phyloP scores from a whole-genome alignment of 2,329 filamentous ascomycete species.

The Alternaria alternata region DNA sequence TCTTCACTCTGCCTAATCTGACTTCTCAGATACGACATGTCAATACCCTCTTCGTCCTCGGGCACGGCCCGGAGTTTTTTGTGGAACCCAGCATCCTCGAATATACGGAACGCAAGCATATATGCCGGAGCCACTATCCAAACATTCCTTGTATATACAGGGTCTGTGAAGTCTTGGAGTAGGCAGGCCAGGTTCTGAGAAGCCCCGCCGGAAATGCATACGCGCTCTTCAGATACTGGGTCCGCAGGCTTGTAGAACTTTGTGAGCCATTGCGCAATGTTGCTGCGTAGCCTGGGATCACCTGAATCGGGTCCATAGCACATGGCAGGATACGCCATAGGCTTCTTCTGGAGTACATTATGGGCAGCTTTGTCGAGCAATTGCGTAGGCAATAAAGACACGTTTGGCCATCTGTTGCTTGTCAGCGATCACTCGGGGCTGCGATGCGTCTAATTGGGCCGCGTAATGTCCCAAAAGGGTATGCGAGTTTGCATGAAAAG shows the following conservation, averaged over 20 bases:
- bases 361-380: constrained; percentile 69
- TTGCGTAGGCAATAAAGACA: constrained; percentile 69
- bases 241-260: constrained; percentile 63
- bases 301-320: constrained; percentile 83
- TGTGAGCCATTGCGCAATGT: constrained; percentile 75
- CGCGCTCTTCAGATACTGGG: constrained; percentile 63
- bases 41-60: constrained; percentile 80
- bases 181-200: constrained; percentile 82
- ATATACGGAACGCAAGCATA: constrained; percentile 83
- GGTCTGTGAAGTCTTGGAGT: constrained; percentile 82
- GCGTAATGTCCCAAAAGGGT: constrained; percentile 21
- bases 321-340: constrained; percentile 69
- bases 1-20: constrained; percentile 62
- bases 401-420: constrained; percentile 68
- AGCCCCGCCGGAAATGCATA: constrained; percentile 85
- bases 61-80: constrained; percentile 72
- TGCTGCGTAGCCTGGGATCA: constrained; percentile 61
- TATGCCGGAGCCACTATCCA: constrained; percentile 88
- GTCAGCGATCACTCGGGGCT: constrained; percentile 27
- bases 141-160: constrained; percentile 74
- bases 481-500: constrained; percentile 12
- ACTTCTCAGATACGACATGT: constrained; percentile 67
- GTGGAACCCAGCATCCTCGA: constrained; percentile 79
- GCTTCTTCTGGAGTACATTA: constrained; percentile 67
- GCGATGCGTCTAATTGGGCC: constrained; percentile 19